Percentiles rank a stretch among this genome's conserved stretches.
phyloP scores from a whole-genome alignment of 2,329 filamentous ascomycete genomes.

The Fusarium agapanthi region DNA sequence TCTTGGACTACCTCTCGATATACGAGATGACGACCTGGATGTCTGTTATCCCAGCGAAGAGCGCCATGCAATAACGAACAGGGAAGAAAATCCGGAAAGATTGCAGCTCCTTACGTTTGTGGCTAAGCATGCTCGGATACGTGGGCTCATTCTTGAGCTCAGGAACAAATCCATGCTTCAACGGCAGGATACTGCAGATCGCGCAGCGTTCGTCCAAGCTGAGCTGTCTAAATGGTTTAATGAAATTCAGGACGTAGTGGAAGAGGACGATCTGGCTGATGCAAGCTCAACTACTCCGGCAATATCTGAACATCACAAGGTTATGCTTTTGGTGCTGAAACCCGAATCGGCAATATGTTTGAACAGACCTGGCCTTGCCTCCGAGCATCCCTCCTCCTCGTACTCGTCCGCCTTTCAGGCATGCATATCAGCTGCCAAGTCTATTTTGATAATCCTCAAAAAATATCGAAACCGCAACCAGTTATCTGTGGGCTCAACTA shows the following conservation, averaged over 20 bases:
- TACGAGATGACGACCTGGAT: slow-evolving; percentile 66
- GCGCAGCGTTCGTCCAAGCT: slow-evolving; percentile 56
- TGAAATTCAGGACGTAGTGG: slow-evolving; percentile 58
- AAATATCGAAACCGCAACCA: slow-evolving; percentile 31
- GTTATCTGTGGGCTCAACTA: slow-evolving; percentile 7
- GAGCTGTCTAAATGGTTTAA: slow-evolving; percentile 63
- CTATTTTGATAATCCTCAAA: slow-evolving; percentile 55
- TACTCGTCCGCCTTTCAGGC: slow-evolving; percentile 60
- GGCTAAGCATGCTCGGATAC: slow-evolving; percentile 57
- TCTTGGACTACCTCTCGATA: slow-evolving; percentile 62
- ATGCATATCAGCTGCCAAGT: slow-evolving; percentile 60
- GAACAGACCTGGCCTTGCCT: slow-evolving; percentile 59
- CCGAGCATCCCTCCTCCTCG: slow-evolving; percentile 52
- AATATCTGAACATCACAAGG: slow-evolving; percentile 48
- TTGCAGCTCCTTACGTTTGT: slow-evolving; percentile 52
- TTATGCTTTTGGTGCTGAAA: slow-evolving; percentile 55
- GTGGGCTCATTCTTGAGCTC: slow-evolving; percentile 61
- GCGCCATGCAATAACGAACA: slow-evolving; percentile 45
- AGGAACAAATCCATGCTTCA: slow-evolving; percentile 61
- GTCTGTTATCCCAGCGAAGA: slow-evolving; percentile 64
- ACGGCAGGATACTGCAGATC: slow-evolving; percentile 53
- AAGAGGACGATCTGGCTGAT: slow-evolving; percentile 45
- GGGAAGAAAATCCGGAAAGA: slow-evolving; percentile 35
- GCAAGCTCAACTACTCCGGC: neutral
- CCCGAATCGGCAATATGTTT: slow-evolving; percentile 61